Evolutionary conservation across 345 rosid species (phyloP).

Genomic region (Sisymbrium altissimum): DNA sequence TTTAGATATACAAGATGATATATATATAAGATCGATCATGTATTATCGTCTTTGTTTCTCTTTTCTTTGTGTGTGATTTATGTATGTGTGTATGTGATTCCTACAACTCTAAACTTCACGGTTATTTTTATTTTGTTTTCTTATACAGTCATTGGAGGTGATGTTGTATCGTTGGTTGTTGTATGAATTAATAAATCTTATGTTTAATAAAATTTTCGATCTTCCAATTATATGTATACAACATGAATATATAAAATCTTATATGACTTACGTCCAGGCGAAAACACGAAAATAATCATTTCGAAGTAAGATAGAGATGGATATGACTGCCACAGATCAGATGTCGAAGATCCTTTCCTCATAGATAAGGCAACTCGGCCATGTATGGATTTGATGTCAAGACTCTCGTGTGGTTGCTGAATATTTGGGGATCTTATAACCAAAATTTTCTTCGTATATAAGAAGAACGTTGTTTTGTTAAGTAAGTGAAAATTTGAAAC

Average conservation of each 20-base stretch:
- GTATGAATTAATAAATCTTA: constrained; percentile 13
- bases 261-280: neutral
- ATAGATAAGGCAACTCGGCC: neutral
- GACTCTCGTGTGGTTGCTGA: neutral
- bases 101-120: neutral
- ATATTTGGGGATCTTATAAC: neutral
- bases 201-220: neutral
- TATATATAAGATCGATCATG: neutral
- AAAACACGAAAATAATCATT: neutral
- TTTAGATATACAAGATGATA: neutral
- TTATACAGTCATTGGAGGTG: constrained; percentile 13
- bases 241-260: neutral
- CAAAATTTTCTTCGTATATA: neutral
- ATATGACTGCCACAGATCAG: neutral
- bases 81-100: neutral
- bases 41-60: neutral
- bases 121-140: neutral
- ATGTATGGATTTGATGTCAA: neutral
- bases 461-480: neutral
- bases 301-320: neutral
- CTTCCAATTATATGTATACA: neutral
- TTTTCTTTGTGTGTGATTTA: neutral
- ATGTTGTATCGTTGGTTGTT: constrained; percentile 5
- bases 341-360: neutral
- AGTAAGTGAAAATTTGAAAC: neutral